phyloP scores from a whole-genome alignment of 306 rosid genomes.

The Cucurbita argyrosperma region DNA sequence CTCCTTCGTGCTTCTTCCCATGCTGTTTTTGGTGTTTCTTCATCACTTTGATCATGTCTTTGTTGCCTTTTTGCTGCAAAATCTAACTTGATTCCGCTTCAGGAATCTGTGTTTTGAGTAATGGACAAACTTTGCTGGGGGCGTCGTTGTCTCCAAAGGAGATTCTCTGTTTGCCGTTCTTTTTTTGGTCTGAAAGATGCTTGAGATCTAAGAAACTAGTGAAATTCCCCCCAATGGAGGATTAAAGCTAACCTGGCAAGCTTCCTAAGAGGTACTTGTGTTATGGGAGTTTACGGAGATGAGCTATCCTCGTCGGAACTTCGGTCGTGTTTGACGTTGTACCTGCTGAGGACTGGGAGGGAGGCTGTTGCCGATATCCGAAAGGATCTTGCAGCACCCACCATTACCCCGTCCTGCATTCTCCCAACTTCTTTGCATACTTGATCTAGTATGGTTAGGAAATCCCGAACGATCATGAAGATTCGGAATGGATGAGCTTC shows the following conservation, averaged over 20 bases:
- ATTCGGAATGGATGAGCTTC: constrained; percentile 93
- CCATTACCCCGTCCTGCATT: constrained; percentile 64
- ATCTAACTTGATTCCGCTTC: background rate
- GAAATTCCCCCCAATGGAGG: background rate
- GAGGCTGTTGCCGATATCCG: constrained; percentile 63
- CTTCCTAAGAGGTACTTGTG: background rate
- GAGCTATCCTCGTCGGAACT: constrained; percentile 91
- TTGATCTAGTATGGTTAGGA: constrained; percentile 57
- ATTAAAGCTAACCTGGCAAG: background rate
- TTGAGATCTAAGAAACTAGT: background rate
- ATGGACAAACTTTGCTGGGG: background rate
- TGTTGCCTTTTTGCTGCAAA: background rate
- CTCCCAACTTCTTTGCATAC: constrained; percentile 95
- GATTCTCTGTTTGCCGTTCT: background rate
- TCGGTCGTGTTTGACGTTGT: constrained; percentile 44
- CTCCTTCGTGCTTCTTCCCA: background rate
- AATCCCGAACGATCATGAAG: constrained; percentile 90
- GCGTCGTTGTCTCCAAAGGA: background rate
- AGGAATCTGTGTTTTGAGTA: background rate
- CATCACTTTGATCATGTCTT: background rate
- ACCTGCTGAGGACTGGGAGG: constrained; percentile 77
- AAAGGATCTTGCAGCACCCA: constrained; percentile 82
- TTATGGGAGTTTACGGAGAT: constrained; percentile 34
- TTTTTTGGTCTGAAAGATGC: background rate
- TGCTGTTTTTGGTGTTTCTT: background rate